phyloP scores from a whole-genome alignment of 192 early-diverging fungal genomes.

The Entomortierella parvispora region DNA sequence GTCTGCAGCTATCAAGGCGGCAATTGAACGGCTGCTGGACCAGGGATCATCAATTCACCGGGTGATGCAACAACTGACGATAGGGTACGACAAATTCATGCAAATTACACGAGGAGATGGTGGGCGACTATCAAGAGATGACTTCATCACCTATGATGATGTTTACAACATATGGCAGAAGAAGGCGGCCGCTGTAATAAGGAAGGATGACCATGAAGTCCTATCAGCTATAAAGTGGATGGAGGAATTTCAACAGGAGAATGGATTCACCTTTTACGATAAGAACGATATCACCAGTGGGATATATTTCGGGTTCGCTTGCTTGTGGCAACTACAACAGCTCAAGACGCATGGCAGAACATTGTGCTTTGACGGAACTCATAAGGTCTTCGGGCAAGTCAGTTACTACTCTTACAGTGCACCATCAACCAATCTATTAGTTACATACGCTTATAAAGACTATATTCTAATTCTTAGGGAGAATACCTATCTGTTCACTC shows the following conservation, averaged over 20 bases:
- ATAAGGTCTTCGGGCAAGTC: conserved; percentile 9
- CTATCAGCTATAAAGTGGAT: too few species aligned
- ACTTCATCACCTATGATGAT: conserved; percentile 36
- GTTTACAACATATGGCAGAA: conserved; percentile 23
- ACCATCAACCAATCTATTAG: too few species aligned
- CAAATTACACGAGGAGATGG: conserved; percentile 11
- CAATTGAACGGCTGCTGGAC: conserved; percentile 1
- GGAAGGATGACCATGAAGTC: conserved; percentile 7
- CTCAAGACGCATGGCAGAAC: neutral
- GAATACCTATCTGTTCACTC: neutral
- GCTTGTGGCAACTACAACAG: conserved; percentile 11
- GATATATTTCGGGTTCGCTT: conserved; percentile 8
- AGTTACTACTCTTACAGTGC: too few species aligned
- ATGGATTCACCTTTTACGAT: too few species aligned
- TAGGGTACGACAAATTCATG: conserved; percentile 14
- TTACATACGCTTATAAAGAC: neutral
- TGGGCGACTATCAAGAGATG: conserved; percentile 8
- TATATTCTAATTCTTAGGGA: neutral
- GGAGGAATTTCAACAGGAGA: too few species aligned
- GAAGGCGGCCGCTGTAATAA: neutral
- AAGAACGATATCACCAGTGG: neutral
- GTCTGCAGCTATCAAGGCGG: conserved; percentile 6
- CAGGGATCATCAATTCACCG: conserved; percentile 8
- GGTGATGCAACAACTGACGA: conserved; percentile 13
- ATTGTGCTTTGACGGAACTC: conserved; percentile 14